A percentile compares a stretch with the other conserved stretches of the same genome.
Evolutionary conservation across 305 asterid species (phyloP).

Genomic region (Solanum hybrid): DNA sequence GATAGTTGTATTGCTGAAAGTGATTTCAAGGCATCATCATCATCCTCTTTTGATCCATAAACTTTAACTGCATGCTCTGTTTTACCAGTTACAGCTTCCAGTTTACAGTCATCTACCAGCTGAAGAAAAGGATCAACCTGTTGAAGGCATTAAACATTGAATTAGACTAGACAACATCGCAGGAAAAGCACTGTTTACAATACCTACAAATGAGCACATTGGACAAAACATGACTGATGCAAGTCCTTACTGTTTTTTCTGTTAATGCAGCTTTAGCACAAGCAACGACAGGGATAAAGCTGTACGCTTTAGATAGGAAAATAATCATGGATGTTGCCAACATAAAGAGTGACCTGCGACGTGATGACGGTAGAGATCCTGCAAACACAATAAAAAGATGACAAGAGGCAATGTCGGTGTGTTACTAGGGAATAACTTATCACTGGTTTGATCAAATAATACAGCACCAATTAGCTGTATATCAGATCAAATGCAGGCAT

Average conservation of each 20-base stretch:
- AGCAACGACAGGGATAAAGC: conserved; percentile 37
- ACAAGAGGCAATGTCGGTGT: not conserved
- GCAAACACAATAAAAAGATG: conserved; percentile 11
- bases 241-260: conserved; percentile 46
- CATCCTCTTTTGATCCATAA: conserved; percentile 73
- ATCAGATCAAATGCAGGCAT: not conserved
- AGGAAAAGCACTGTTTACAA: not conserved
- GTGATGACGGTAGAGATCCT: conserved; percentile 69
- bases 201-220: not conserved
- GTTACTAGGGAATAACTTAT: not conserved
- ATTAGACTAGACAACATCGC: not conserved
- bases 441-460: not conserved
- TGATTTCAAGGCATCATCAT: conserved; percentile 50
- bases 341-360: conserved; percentile 62
- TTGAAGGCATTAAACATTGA: conserved; percentile 5
- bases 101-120: conserved; percentile 60
- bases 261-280: conserved; percentile 49
- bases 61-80: conserved; percentile 16
- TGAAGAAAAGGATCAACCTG: conserved; percentile 75
- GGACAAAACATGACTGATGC: conserved; percentile 1
- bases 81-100: conserved; percentile 39
- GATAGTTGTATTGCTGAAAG: conserved; percentile 36
- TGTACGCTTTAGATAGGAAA: conserved; percentile 61
- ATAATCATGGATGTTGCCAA: conserved; percentile 70
- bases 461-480: not conserved